Percentiles rank a stretch among this genome's conserved stretches.
phyloP scores from a whole-genome alignment of 2,329 filamentous ascomycete genomes.

The Venturia pyrina region DNA sequence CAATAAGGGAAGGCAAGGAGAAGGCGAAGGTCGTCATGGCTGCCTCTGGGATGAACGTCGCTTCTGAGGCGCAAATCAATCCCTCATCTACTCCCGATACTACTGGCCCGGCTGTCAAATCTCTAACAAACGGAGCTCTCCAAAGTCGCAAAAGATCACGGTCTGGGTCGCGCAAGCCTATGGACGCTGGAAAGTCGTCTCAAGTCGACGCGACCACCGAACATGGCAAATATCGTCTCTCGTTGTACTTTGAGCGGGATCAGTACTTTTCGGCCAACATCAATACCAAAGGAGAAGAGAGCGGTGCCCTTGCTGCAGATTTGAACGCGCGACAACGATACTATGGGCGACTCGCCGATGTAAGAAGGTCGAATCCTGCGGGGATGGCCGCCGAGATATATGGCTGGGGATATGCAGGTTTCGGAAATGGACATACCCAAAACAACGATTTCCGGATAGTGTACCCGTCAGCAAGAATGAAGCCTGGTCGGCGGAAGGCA shows the following conservation, averaged over 20 bases:
- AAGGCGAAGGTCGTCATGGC: constrained; percentile 49
- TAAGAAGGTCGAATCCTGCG: constrained; percentile 32
- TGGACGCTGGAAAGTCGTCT: background rate
- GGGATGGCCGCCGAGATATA: constrained; percentile 40
- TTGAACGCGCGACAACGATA: constrained; percentile 42
- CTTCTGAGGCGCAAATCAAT: constrained; percentile 19
- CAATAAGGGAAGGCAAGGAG: constrained; percentile 49
- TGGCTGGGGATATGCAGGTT: constrained; percentile 72
- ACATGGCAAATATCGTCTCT: constrained; percentile 39
- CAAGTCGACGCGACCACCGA: constrained; percentile 14
- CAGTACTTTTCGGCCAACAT: constrained; percentile 47
- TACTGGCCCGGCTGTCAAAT: constrained; percentile 21
- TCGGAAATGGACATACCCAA: constrained; percentile 80
- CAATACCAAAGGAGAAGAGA: constrained; percentile 34
- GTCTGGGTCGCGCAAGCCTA: constrained; percentile 42
- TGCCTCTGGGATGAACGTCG: constrained; percentile 36
- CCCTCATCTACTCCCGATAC: constrained; percentile 12
- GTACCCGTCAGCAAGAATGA: constrained; percentile 61
- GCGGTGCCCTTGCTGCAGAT: constrained; percentile 44
- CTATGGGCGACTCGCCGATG: background rate
- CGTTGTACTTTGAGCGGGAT: constrained; percentile 57
- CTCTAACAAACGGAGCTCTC: constrained; percentile 32
- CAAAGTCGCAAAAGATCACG: constrained; percentile 48
- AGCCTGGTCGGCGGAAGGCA: constrained; percentile 67
- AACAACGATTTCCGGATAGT: constrained; percentile 48